Base-by-base conservation (phyloP, 208 protist species). In the Trypanosoma caninum region DNA sequence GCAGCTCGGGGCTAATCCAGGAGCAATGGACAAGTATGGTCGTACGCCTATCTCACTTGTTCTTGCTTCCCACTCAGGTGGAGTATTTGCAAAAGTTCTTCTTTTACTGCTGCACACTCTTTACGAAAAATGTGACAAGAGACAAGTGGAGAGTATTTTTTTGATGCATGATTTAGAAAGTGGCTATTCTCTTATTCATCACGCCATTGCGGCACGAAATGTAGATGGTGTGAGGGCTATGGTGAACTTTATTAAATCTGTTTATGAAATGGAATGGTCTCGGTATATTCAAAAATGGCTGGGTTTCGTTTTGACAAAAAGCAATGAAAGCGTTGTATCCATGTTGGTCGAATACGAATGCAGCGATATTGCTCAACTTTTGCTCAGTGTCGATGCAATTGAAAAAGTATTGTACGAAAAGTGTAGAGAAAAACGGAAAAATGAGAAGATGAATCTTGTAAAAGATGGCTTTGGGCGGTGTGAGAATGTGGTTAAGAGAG, bases 161-260 rank as follows among this genome's bases (percentile, higher is more conserved):
- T 9, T 76, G 14, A 23, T 42, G 11, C 41, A 59, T 35, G 44
- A 56, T 34, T 64, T 57, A 27, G 48, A 51, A 8, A 56, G 63
- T 13, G 74, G 69, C 2, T 60, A 65, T n/a, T 60, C 69, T 30
- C 61, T 77, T 38, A 69, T 81, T 42, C 74, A 86, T 53, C 67
- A 72, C 9, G 74, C 74, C 6, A 56, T 86, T 3, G 53, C 40
- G 0, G 50, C 56, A n/a, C 53, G 31, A 31, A 74, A 76, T 47
- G 66, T 51, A 20, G 41, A 72, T 6, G 74, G 68, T 13, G 69
- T 79, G 38, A 77, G 72, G 27, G 48, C 69, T n/a, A 59, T 78
- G 27, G 37, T 78, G 20, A 48, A 56, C n/a, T 69, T 73, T 58
- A 34, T 71, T 33, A 25, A 68, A 38, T 55, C 20, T 27, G 2